A percentile compares a stretch with the other conserved stretches of the same genome.
Conservation (phyloP, 805 yeast species). For the Metschnikowia colocasiae region DNA sequence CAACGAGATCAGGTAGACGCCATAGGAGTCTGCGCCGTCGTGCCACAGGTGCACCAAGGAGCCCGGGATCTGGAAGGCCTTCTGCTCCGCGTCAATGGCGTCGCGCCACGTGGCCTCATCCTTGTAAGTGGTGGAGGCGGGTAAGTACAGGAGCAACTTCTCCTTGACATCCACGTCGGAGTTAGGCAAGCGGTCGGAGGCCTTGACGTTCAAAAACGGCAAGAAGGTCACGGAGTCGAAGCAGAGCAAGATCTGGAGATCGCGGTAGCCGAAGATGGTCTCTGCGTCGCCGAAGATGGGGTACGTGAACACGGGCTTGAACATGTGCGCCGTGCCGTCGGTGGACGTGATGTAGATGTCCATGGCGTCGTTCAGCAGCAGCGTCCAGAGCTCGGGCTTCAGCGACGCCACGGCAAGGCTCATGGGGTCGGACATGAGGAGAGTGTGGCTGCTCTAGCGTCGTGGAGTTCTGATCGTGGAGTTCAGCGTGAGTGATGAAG, state of each 20-base stretch:
- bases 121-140: conserved; percentile 55
- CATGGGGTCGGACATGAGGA: background rate
- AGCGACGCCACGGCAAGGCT: conserved; percentile 25
- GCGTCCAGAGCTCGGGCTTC: conserved; percentile 72
- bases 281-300: conserved; percentile 93
- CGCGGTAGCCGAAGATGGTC: conserved; percentile 78
- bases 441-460: too few relatives aligned
- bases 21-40: conserved; percentile 40
- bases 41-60: conserved; percentile 24
- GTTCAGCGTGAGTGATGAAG: too few relatives aligned
- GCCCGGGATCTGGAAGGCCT: conserved; percentile 43
- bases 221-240: conserved; percentile 72
- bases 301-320: conserved; percentile 80
- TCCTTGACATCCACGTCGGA: conserved; percentile 58
- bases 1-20: conserved; percentile 50
- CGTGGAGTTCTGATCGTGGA: too few relatives aligned
- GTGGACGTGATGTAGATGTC: conserved; percentile 54
- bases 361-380: conserved; percentile 65
- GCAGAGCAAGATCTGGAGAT: conserved; percentile 57
- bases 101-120: conserved; percentile 71
- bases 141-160: conserved; percentile 55
- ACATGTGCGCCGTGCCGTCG: conserved; percentile 52
- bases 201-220: conserved; percentile 66
- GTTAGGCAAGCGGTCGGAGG: conserved; percentile 48
- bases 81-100: conserved; percentile 46